phyloP scores from a whole-genome alignment of 129 eudicot genomes.

The Daucus carota region DH1_v3.0 NC_030381.2:54591001-54591500 shows the following conservation, averaged over 20 bases:
- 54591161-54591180: constrained; percentile 21
- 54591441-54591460: constrained; percentile 94
- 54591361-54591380: constrained; percentile 79
- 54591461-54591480: constrained; percentile 95
- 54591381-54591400: constrained; percentile 78
- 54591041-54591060: constrained; percentile 88
- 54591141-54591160: constrained; percentile 42
- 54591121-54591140: constrained; percentile 91
- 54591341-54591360: constrained; percentile 71
- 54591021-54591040: constrained; percentile 60
- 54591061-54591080: constrained; percentile 71
- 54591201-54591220: constrained; percentile 58
- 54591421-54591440: constrained; percentile 84
- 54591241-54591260: constrained; percentile 87
- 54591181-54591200: constrained; percentile 66
- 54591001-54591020: not conserved
- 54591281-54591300: constrained; percentile 42
- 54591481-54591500: constrained; percentile 81
- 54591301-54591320: constrained; percentile 88
- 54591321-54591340: constrained; percentile 97
- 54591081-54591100: constrained; percentile 68
- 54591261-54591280: constrained; percentile 84
- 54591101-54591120: constrained; percentile 69
- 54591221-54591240: constrained; percentile 74
- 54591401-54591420: constrained; percentile 82